phyloP scores from a whole-genome alignment of 768 basidiomycete species.

The Mrakia frigida region DNA sequence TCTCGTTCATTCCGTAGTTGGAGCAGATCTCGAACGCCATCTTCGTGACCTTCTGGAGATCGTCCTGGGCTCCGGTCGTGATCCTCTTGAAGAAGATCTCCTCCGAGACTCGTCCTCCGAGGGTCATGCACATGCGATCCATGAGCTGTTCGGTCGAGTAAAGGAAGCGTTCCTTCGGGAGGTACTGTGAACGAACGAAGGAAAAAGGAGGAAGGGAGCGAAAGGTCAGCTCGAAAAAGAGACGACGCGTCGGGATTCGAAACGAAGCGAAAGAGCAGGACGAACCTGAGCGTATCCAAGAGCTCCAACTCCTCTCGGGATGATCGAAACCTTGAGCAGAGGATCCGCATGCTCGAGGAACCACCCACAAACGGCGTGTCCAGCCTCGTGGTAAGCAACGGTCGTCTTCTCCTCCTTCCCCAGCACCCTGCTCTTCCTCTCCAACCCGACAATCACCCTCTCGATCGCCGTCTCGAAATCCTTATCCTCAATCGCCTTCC shows the following conservation, averaged over 20 bases:
- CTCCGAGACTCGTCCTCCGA: slow-evolving; percentile 95
- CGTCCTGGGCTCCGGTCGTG: slow-evolving; percentile 97
- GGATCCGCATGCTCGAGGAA: slow-evolving; percentile 97
- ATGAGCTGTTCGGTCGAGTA: slow-evolving; percentile 89
- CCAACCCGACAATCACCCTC: slow-evolving; percentile 92
- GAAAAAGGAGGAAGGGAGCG: slow-evolving; percentile 2
- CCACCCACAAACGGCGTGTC: slow-evolving; percentile 98
- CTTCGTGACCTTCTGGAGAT: slow-evolving; percentile 92
- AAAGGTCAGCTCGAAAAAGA: slow-evolving; percentile 18
- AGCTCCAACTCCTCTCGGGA: slow-evolving; percentile 90
- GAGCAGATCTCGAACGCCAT: slow-evolving; percentile 91
- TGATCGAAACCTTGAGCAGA: slow-evolving; percentile 94
- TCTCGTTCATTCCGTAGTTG: slow-evolving; percentile 93
- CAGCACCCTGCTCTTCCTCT: slow-evolving; percentile 88
- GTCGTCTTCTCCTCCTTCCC: slow-evolving; percentile 96
- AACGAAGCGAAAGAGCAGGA: slow-evolving; percentile 18
- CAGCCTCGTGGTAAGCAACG: slow-evolving; percentile 98
- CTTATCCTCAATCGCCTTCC: slow-evolving; percentile 68
- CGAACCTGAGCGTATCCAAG: slow-evolving; percentile 90
- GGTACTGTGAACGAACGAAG: slow-evolving; percentile 55
- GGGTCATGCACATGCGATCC: slow-evolving; percentile 96
- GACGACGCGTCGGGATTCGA: neutral
- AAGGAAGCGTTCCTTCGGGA: slow-evolving; percentile 92
- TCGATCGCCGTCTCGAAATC: slow-evolving; percentile 98
- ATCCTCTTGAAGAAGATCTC: slow-evolving; percentile 95